Base-by-base conservation (phyloP, 345 rosid genomes). In the Gossypium raimondii region DNA sequence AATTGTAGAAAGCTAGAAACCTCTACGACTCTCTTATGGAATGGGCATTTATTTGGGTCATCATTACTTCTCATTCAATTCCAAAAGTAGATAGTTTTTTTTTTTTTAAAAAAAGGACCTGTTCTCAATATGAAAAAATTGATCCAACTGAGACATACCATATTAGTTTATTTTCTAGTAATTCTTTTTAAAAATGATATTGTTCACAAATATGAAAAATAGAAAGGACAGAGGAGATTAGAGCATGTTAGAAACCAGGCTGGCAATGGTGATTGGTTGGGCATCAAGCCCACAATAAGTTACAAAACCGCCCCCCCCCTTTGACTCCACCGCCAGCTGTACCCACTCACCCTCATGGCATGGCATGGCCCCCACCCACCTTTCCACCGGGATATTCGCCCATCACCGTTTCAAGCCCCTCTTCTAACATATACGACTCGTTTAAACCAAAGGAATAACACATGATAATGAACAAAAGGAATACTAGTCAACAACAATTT, bases 301-400 rank as follows among this genome's bases (percentile, higher is more conserved):
- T 14, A 4, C 77, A 63, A 78, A 73, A 80, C 48, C 3, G 14
- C 17, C 56, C 1, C 18, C 18, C 18, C 18, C 38, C n/a, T 24
- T 59, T 59, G 63, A 59, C 63, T 11, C 25, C 53, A 4, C 0
- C 53, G 82, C 69, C 85, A 82, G 76, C 80, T 82, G 78, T 70
- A 25, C 2, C 41, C 18, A 44, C 64, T 17, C 47, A 60, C 18
- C 63, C 68, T 34, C 71, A 70, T 51, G 56, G 63, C 41, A 34
- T 34, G 41, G 41, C 41, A 34, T 34, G 41, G 7, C 41, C 59
- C 82, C 55, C 57, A 11, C 57, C 66, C 9, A 5, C 18, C 18
- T 56, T n/a, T 44, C 58, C 18, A 5, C 57, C 57, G 18, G 18
- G 20, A 16, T 52, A 20, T 52, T 52, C 6, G 20, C 22, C 57